Conservation (phyloP, 2,329 filamentous ascomycete species). For the Aureobasidium sp. region DNA sequence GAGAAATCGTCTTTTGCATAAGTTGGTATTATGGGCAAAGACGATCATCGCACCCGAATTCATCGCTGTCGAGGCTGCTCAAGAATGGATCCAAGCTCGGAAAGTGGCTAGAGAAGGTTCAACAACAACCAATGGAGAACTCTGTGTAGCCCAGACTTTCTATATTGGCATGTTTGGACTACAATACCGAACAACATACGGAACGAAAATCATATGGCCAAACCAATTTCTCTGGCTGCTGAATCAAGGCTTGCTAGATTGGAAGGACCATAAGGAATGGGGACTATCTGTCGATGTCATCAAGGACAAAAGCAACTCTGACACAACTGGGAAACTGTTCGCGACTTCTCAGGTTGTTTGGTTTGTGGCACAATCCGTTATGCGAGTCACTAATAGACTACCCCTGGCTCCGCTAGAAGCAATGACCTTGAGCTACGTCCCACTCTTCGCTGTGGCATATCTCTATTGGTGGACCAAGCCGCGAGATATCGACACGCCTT, state of each 20-base stretch:
- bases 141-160: slow-evolving; percentile 25
- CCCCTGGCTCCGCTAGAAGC: slow-evolving; percentile 28
- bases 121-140: slow-evolving; percentile 17
- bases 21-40: slow-evolving; percentile 23
- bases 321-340: slow-evolving; percentile 23
- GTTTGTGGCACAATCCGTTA: slow-evolving; percentile 26
- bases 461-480: slow-evolving; percentile 31
- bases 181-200: slow-evolving; percentile 20
- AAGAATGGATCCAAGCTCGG: slow-evolving; percentile 27
- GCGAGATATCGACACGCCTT: slow-evolving; percentile 27
- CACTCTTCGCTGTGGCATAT: slow-evolving; percentile 26
- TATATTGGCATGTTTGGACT: slow-evolving; percentile 29
- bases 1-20: slow-evolving; percentile 17
- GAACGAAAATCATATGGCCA: slow-evolving; percentile 26
- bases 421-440: slow-evolving; percentile 29
- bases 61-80: slow-evolving; percentile 26
- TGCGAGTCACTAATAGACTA: slow-evolving; percentile 23
- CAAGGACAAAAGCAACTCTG: slow-evolving; percentile 26
- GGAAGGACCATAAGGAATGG: slow-evolving; percentile 22
- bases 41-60: slow-evolving; percentile 28
- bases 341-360: slow-evolving; percentile 24
- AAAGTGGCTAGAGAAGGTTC: slow-evolving; percentile 22
- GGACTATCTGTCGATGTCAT: slow-evolving; percentile 22
- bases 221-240: slow-evolving; percentile 27
- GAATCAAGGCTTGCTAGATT: slow-evolving; percentile 21